Base-by-base conservation (phyloP, 2,329 filamentous ascomycete genomes). In the Corynespora cassiicola region DNA sequence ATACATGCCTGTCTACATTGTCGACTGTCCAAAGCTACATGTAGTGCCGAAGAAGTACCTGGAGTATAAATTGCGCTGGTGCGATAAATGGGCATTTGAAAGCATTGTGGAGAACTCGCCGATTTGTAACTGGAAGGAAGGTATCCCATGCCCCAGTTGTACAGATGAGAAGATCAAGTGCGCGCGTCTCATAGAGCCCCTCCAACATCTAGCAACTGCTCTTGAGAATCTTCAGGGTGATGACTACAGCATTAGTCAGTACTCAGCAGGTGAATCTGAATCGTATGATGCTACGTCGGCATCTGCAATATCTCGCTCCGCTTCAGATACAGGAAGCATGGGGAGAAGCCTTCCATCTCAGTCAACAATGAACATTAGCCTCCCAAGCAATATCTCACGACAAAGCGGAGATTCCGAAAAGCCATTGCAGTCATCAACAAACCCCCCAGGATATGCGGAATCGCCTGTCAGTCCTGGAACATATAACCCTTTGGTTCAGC, bases 11-110 rank as follows among this genome's bases (percentile, higher is more conserved):
- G 40, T 63, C 8, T 69, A 67, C 44, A 49, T 62, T 8, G 63
- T 69, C 11, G 53, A 67, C 31, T 69, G 64, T 21, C 65, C 64
- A 9, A 61, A 58, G 17, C 50, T 65, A 4, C 65, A 68, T 40
- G 58, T 52, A 5, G 43, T 68, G 11, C 61, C 63, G 8, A 59
- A 50, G 22, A 52, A 46, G 19, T 40, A 54, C 9, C 41, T 69
- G 11, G 63, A 61, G 28, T 56, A 68, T 33, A 62, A 61, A 28
- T 40, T 69, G 15, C 52, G 51, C 15, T 58, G 40, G 35, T 48
- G 39, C 28, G 64, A 66, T 31, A 65, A 50, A 18, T 59, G 53
- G 32, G 58, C 58, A 12, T 62, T 59, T 31, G 60, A 66, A 42
- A 47, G 45, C 33, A 32, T 57, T 7, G 42, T 53, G 27, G 50